Evolutionary conservation across 306 rosid genomes (phyloP), one percentile per base, ranked within the genome.

Genomic region (Aeschynomene evenia): DNA sequence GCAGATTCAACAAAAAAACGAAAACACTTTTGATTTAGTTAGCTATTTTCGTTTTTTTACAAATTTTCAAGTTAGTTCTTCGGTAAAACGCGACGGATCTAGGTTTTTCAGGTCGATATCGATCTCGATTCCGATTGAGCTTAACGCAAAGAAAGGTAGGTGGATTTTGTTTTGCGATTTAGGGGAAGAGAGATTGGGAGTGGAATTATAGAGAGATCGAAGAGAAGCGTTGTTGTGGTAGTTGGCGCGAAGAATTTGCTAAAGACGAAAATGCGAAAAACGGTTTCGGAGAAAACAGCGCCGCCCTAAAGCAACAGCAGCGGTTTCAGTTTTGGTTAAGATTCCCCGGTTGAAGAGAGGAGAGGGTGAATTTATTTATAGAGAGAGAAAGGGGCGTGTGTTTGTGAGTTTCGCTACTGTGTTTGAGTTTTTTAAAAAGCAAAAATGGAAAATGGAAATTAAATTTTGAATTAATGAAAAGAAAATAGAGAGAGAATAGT

Each of bases 331-430:
- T 37, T 6, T 40, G 48, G 48, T 40, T 12, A 16, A 40, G 48
- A 40, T 40, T 40, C 48, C 48, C 48, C 14, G 8, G 51, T 15
- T 45, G 21, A 5, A 6, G 51, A 45, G 51, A 45, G 8, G 60
- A 75, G 64, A 52, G 76, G 36, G 33, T 73, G 39, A 31, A 56
- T 80, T 78, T 82, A 56, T 80, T 78, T 82, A 84, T 87, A 80
- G 85, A 51, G 26, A 37, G 76, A 71, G 21, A 14, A 45, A 45
- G 51, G 40, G 21, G 7, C 51, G 51, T 45, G 21, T 45, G 51
- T 45, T n/a, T 45, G 20, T 45, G 43, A 9, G 54, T 37, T 40
- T 40, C 14, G 15, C 48, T 21, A 21, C 18, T 16, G 45, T 0
- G 9, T 9, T 49, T 49, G 16, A 0, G 5, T 4, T 43, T 43